A percentile compares a stretch with the other conserved stretches of the same genome.
Conservation (phyloP, 2,329 filamentous ascomycete species). For the Penicillium vulpinum region DNA sequence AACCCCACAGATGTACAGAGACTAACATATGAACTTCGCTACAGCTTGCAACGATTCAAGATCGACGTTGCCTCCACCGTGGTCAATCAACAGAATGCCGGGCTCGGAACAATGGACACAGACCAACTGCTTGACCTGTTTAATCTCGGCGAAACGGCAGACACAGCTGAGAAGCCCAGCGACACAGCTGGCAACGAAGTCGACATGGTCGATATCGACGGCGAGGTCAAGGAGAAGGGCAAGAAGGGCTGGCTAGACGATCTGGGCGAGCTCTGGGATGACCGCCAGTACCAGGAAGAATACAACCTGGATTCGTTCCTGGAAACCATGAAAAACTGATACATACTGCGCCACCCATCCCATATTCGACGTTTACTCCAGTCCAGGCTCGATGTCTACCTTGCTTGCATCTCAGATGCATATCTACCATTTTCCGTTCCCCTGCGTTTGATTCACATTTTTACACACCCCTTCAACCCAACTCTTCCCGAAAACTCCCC, state of each 20-base stretch:
- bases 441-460: neutral
- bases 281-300: slow-evolving; percentile 96
- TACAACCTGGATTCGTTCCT: slow-evolving; percentile 95
- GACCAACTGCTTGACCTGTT: slow-evolving; percentile 97
- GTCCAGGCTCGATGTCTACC: neutral
- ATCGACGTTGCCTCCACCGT: slow-evolving; percentile 98
- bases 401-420: neutral
- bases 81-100: slow-evolving; percentile 98
- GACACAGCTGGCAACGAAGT: slow-evolving; percentile 55
- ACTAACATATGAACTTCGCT: slow-evolving; percentile 19
- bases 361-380: neutral
- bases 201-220: slow-evolving; percentile 91
- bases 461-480: neutral
- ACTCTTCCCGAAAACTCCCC: neutral
- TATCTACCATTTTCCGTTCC: neutral
- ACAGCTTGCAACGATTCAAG: slow-evolving; percentile 95
- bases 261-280: slow-evolving; percentile 93
- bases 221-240: slow-evolving; percentile 88
- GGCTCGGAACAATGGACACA: slow-evolving; percentile 93
- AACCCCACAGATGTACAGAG: neutral
- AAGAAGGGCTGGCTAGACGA: slow-evolving; percentile 98
- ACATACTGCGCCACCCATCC: neutral
- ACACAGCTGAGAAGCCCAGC: slow-evolving; percentile 59
- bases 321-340: slow-evolving; percentile 75
- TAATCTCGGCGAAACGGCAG: slow-evolving; percentile 73